Base-by-base conservation (phyloP, 768 basidiomycete species). In the Xerocomellus intermedius region DNA sequence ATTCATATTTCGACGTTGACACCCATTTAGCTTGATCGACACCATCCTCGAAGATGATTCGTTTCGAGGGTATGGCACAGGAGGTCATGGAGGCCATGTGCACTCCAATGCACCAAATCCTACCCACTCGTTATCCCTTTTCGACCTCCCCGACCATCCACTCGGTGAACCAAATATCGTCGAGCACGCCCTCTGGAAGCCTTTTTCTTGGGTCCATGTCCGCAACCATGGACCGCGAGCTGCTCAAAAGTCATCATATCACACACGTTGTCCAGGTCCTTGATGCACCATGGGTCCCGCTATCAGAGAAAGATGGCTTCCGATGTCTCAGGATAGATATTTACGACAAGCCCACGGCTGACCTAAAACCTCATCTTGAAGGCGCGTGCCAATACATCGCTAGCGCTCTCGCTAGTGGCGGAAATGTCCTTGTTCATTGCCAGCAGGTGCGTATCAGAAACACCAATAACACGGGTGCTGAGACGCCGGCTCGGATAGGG, bases 81-180 rank as follows among this genome's bases (percentile, higher is more conserved):
- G 88, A 89, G 63, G 86, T 90, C 46, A 83, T 87, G 79, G 85
- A 89, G 68, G 85, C 89, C 8, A 88, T 91, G 84, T 89, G 87
- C 74, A 91, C 88, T 0, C 89, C 89, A 0, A 89, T 91, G 89
- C 88, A 91, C 72, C 79, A 80, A 59, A 82, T 91, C 64, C 75
- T 89, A 13, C 77, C 74, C 9, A 50, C 80, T 32, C 71, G 48
- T n/a, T 58, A 69, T 47, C 62, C 65, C 8, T 44, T 49, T 19
- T 37, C 57, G 4, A 45, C 63, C 5, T 58, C 69, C 3, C 64
- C 56, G 14, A 38, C 62, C 5, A 60, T 65, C 39, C 54, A 59
- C 8, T 57, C 64, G 12, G 62, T 63, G 24, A 42, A 46, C 32
- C 50, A 63, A 9, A 37, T 28, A 12, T 26, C 36, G 19, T 57